Evolutionary conservation across 768 basidiomycete genomes (phyloP), one percentile per base, ranked within the genome.

Genomic region (Russula earlei): DNA sequence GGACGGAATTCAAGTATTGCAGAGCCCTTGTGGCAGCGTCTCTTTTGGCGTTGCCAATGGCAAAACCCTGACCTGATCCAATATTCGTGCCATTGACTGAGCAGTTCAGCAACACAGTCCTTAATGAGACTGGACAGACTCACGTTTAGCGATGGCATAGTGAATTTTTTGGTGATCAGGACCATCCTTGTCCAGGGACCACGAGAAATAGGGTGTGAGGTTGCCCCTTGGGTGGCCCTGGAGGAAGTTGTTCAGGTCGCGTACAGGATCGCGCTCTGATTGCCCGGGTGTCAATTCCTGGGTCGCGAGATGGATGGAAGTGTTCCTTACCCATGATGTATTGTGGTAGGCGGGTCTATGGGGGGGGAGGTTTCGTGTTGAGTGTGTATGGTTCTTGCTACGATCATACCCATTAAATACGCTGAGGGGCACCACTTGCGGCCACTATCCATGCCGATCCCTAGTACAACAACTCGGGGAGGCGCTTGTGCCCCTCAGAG

Each of bases 181-280:
- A 12, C 37, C 55, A 0, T n/a, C 8, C 12, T 20, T 0, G 9
- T 0, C 1, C 31, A 27, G 0, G 0, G 0, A 0, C 55, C 55
- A 56, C 2, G 43, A 46, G 12, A 56, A 5, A 1, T 6, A n/a
- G 8, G 0, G 27, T 11, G 43, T 33, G 1, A 56, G 37, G 12
- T 56, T 56, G 5, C 55, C 55, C 29, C 7, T 24, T 15, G 37
- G 17, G 22, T 56, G 27, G 9, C 55, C 36, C 33, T 51, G 49
- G 24, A 56, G 43, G n/a, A 11, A 31, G 37, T 51, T 40, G n/a
- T 56, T 56, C 36, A 58, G 52, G 34, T 54, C 41, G 20, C 56
- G 56, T 0, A 54, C 22, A 17, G 27, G 27, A 25, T 36, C 15
- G 20, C 20, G 4, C 0, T 34, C 14, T 53, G 34, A 49, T 3